Percentiles rank a stretch among this genome's conserved stretches.
Evolutionary conservation across 2,329 filamentous ascomycete genomes (phyloP).

Genomic region (Ophiostoma australiae): DNA sequence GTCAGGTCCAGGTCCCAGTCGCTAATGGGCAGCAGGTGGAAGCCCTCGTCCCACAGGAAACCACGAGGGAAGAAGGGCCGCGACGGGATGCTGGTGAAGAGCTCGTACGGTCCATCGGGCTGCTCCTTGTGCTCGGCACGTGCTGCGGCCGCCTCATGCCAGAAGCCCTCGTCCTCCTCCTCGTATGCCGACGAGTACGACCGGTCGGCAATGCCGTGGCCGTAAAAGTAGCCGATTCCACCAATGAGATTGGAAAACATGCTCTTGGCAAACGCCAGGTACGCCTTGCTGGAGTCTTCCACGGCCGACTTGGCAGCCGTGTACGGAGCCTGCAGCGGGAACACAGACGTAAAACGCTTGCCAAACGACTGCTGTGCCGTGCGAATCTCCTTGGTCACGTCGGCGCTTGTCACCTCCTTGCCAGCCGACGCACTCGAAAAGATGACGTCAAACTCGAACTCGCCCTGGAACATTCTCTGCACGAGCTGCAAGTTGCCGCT

Average conservation of each 20-base stretch:
- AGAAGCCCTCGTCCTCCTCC: constrained; percentile 91
- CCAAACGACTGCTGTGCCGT: constrained; percentile 63
- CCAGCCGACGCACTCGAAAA: constrained; percentile 73
- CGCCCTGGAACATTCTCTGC: constrained; percentile 84
- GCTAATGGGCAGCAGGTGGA: constrained; percentile 83
- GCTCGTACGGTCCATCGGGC: constrained; percentile 75
- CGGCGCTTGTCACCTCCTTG: constrained; percentile 51
- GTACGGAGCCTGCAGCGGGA: constrained; percentile 73
- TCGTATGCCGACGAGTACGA: constrained; percentile 91
- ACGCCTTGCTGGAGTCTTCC: constrained; percentile 43
- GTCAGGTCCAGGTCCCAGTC: constrained; percentile 93
- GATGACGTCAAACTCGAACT: constrained; percentile 89
- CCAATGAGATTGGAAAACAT: constrained; percentile 93
- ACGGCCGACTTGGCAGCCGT: constrained; percentile 42
- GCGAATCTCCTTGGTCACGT: constrained; percentile 66
- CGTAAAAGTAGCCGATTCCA: constrained; percentile 93
- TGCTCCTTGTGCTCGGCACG: constrained; percentile 62
- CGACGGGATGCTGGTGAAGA: constrained; percentile 89
- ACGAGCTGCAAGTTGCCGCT: constrained; percentile 78
- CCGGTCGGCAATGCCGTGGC: constrained; percentile 80
- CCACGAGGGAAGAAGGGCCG: constrained; percentile 93
- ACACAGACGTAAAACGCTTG: constrained; percentile 66
- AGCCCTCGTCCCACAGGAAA: constrained; percentile 97
- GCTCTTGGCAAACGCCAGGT: constrained; percentile 74
- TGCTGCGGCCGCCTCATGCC: constrained; percentile 83